Conservation (phyloP, 1,284 basidiomycete species). For the Neolentinus lepideus region DNA sequence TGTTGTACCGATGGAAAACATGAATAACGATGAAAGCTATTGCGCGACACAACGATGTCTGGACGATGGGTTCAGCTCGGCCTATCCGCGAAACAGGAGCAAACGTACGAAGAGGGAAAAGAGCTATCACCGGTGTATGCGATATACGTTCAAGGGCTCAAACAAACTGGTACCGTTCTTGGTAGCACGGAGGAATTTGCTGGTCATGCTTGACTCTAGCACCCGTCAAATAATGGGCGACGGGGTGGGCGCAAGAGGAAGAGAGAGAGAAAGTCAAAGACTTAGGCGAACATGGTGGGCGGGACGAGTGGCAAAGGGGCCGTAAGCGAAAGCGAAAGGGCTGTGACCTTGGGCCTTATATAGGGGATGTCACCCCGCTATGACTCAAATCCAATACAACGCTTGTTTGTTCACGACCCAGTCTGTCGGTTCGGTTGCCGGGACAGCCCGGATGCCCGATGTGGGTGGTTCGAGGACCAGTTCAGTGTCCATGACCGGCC, state of each 20-base stretch:
- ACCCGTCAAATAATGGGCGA: constrained; percentile 32
- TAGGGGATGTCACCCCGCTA: neutral
- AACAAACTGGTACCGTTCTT: constrained; percentile 80
- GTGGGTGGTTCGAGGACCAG: neutral
- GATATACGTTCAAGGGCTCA: constrained; percentile 78
- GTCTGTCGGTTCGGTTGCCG: neutral
- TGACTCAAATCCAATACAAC: constrained; percentile 1
- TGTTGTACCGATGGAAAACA: constrained; percentile 1
- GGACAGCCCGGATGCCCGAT: neutral
- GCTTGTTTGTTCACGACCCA: neutral
- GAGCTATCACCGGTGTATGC: constrained; percentile 58
- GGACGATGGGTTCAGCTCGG: constrained; percentile 5
- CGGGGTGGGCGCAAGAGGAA: constrained; percentile 23
- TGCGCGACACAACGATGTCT: constrained; percentile 7
- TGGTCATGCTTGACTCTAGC: constrained; percentile 63
- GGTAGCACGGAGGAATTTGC: constrained; percentile 69
- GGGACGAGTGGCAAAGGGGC: constrained; percentile 17
- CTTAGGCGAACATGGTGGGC: constrained; percentile 43
- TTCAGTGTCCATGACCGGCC: neutral
- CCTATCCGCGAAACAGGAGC: neutral
- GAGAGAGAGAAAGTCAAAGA: constrained; percentile 15
- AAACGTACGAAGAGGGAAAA: constrained; percentile 19
- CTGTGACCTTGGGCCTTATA: constrained; percentile 1
- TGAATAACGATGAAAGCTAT: constrained; percentile 1
- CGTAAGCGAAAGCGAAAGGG: constrained; percentile 7